Percentiles rank a stretch among this genome's conserved stretches.
phyloP scores from a whole-genome alignment of 2,329 filamentous ascomycete species.

The Xylaria sp. region DNA sequence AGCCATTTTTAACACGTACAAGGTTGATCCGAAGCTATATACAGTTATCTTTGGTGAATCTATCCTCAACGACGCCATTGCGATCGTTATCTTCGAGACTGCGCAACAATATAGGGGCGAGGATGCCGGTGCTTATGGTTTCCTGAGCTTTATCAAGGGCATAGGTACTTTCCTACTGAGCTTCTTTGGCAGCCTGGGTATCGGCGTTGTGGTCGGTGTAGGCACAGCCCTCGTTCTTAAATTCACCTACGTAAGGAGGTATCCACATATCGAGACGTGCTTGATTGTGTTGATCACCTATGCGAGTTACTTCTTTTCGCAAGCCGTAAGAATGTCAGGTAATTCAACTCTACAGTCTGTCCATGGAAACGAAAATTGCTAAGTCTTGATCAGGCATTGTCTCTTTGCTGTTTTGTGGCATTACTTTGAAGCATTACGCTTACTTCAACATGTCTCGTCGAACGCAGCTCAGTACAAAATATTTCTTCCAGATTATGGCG shows the following conservation, averaged over 20 bases:
- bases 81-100: slow-evolving; percentile 98
- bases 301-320: slow-evolving; percentile 97
- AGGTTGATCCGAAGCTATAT: slow-evolving; percentile 98
- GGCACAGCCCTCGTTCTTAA: slow-evolving; percentile 88
- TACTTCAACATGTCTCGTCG: slow-evolving; percentile 99
- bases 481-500: slow-evolving; percentile 92
- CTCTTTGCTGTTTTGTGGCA: slow-evolving; percentile 95
- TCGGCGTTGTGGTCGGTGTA: slow-evolving; percentile 88
- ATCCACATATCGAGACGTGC: slow-evolving; percentile 97
- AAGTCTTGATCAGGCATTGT: slow-evolving; percentile 76
- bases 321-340: slow-evolving; percentile 96
- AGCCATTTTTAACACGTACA: slow-evolving; percentile 99
- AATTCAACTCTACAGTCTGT: slow-evolving; percentile 49
- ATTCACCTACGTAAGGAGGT: slow-evolving; percentile 90
- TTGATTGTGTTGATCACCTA: slow-evolving; percentile 94
- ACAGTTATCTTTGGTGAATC: slow-evolving; percentile 99
- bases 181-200: slow-evolving; percentile 93
- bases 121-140: slow-evolving; percentile 74
- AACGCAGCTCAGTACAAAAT: slow-evolving; percentile 97
- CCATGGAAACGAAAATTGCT: slow-evolving; percentile 2
- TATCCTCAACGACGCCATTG: slow-evolving; percentile 97
- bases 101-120: slow-evolving; percentile 90
- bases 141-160: slow-evolving; percentile 88
- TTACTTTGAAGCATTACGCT: slow-evolving; percentile 97
- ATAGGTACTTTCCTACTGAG: slow-evolving; percentile 94